A percentile compares a stretch with the other conserved stretches of the same genome.
These are phyloP conservation scores for Cladosporium cucumerinum DNA, from an alignment of 2,329 filamentous ascomycete species.

Conservation along the genomic window DNA sequence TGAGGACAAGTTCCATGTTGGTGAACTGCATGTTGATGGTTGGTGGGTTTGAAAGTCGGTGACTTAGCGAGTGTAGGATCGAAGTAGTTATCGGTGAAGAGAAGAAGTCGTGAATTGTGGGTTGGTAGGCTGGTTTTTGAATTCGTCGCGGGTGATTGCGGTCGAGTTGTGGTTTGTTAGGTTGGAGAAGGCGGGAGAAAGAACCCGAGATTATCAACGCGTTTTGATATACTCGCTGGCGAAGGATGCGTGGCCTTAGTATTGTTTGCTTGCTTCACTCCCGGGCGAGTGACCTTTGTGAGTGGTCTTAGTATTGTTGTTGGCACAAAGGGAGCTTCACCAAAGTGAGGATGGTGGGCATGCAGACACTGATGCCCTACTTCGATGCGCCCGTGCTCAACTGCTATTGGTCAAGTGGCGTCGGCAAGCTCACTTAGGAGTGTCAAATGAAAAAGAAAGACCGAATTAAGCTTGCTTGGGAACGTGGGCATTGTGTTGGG, in stretches of 20 bases:
- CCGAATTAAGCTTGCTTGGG: background rate
- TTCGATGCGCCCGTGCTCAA: background rate
- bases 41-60: slow-evolving; percentile 9
- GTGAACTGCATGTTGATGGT: slow-evolving; percentile 15
- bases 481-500: background rate
- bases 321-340: slow-evolving; percentile 7
- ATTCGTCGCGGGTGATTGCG: slow-evolving; percentile 3
- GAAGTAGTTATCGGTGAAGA: slow-evolving; percentile 10
- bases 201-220: slow-evolving; percentile 1
- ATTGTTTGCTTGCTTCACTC: background rate
- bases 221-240: background rate
- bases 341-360: background rate
- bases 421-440: background rate
- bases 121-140: slow-evolving; percentile 1
- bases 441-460: background rate
- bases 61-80: slow-evolving; percentile 13
- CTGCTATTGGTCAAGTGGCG: background rate
- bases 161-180: slow-evolving; percentile 4
- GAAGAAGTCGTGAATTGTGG: background rate
- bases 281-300: slow-evolving; percentile 11
- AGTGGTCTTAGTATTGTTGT: slow-evolving; percentile 18
- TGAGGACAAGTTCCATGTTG: slow-evolving; percentile 9
- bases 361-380: background rate
- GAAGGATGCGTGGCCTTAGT: background rate
- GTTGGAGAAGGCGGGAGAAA: background rate